These are phyloP conservation scores for Cordyceps fumosorosea DNA, from an alignment of 2,329 filamentous ascomycete genomes.

Conservation along the genomic window DNA sequence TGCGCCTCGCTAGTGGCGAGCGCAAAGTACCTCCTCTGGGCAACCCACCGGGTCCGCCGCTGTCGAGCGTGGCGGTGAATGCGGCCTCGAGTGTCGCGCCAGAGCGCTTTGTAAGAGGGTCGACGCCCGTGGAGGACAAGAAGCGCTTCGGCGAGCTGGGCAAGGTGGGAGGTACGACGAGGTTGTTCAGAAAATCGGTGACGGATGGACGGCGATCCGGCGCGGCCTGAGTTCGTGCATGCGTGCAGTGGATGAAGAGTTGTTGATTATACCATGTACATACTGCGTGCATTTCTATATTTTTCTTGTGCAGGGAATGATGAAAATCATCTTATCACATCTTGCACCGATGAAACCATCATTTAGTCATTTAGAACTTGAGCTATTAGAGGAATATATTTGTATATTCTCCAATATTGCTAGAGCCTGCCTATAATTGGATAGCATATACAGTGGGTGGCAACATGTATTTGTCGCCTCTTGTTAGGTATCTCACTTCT, in stretches of 20 bases:
- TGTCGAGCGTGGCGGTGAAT: neutral
- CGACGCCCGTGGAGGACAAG: slow-evolving; percentile 16
- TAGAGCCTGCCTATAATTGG: no score
- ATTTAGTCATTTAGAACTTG: neutral
- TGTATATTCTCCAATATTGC: neutral
- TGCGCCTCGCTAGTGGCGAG: slow-evolving; percentile 62
- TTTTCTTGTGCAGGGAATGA: neutral
- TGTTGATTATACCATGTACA: slow-evolving; percentile 11
- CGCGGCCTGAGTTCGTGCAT: neutral
- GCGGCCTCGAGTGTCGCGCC: neutral
- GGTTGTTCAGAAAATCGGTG: slow-evolving; percentile 53
- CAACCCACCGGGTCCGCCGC: slow-evolving; percentile 15
- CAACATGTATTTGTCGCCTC: no score
- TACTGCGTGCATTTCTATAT: neutral
- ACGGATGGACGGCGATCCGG: slow-evolving; percentile 2
- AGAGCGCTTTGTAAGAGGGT: neutral
- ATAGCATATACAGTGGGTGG: no score
- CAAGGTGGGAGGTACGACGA: slow-evolving; percentile 65
- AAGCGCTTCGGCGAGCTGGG: slow-evolving; percentile 62
- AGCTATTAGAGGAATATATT: neutral
- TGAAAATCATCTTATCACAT: neutral
- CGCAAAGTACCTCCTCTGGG: slow-evolving; percentile 26
- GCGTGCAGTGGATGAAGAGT: neutral
- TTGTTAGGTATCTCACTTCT: no score
- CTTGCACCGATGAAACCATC: neutral